A percentile compares a stretch with the other conserved stretches of the same genome.
Evolutionary conservation across 2,329 filamentous ascomycete species (phyloP).

Genomic region (Pseudocercospora musae): DNA sequence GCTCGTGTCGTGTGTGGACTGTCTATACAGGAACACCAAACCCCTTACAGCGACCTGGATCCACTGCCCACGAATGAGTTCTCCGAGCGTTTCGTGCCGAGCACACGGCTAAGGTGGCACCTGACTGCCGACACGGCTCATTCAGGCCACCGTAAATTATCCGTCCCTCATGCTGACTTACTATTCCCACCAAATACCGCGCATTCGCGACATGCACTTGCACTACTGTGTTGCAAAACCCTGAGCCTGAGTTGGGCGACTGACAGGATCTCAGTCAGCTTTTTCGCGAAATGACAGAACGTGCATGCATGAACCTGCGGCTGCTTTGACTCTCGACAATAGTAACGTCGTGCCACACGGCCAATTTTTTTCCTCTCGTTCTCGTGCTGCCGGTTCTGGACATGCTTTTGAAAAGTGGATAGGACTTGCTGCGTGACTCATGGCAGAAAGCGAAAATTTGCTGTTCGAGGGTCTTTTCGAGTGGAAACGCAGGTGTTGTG

Average conservation of each 20-base stretch:
- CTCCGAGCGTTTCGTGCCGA: background rate
- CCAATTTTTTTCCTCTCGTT: background rate
- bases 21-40: background rate
- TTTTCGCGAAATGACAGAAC: background rate
- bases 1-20: background rate
- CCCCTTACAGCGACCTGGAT: background rate
- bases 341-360: background rate
- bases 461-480: background rate
- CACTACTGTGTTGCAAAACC: background rate
- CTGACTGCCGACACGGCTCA: background rate
- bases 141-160: background rate
- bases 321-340: background rate
- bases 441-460: background rate
- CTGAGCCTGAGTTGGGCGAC: background rate
- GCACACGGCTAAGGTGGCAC: background rate
- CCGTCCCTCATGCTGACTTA: background rate
- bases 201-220: background rate
- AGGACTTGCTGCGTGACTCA: background rate
- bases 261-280: background rate
- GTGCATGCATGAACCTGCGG: background rate
- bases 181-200: background rate
- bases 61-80: background rate
- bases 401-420: background rate
- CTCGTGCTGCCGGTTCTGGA: background rate
- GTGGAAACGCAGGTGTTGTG: background rate